These are phyloP conservation scores for Pseudonitzschia delicatissima DNA, from an alignment of 108 stramenopile genomes.

Conservation along the genomic window DNA sequence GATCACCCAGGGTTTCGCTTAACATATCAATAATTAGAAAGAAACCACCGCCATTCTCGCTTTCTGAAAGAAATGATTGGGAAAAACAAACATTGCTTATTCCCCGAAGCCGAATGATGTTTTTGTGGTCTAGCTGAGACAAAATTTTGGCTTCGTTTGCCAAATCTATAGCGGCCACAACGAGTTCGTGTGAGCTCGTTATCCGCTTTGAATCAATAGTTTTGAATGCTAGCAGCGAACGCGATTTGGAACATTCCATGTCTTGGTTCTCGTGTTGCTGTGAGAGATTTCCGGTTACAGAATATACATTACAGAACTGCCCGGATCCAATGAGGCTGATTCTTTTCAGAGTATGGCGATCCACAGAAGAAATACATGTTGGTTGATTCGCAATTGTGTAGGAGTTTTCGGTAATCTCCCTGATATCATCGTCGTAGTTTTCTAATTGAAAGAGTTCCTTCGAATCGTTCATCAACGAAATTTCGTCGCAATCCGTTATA, in stretches of 20 bases:
- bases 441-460: no score
- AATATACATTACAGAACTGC: neutral
- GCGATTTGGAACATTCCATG: no score
- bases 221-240: no score
- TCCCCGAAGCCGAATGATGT: constrained; percentile 26
- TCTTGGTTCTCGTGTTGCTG: neutral
- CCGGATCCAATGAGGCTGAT: neutral
- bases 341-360: neutral
- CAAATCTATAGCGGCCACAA: constrained; percentile 19
- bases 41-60: constrained; percentile 25
- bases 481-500: no score
- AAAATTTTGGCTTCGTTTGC: constrained; percentile 26
- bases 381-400: no score
- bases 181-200: constrained; percentile 4
- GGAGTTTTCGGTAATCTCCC: no score
- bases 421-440: no score
- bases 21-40: constrained; percentile 64
- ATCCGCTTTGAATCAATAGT: constrained; percentile 1
- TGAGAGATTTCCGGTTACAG: neutral
- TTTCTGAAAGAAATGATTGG: constrained; percentile 16
- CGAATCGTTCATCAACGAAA: no score
- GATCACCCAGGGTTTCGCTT: constrained; percentile 34
- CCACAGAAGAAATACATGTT: no score
- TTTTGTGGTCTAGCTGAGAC: constrained; percentile 15
- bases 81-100: constrained; percentile 1